Percentiles rank a stretch among this genome's conserved stretches.
Conservation (phyloP, 768 basidiomycete species). For the Paxillus ammoniavirescens region DNA sequence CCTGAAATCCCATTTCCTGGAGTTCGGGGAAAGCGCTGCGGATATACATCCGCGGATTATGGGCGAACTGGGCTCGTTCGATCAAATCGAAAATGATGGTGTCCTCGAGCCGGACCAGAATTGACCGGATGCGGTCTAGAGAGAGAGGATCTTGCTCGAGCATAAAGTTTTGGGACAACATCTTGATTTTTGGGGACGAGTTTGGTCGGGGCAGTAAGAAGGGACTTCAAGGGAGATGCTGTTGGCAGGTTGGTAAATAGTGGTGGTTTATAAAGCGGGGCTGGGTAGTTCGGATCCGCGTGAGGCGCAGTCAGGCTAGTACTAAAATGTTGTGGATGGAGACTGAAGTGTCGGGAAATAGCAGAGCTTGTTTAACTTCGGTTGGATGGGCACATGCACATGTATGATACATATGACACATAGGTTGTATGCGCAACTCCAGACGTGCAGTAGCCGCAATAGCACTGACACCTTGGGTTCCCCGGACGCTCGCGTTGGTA, state of each 20-base stretch:
- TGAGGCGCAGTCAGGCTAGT: too few relatives aligned
- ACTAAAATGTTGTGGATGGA: too few relatives aligned
- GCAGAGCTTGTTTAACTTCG: background rate
- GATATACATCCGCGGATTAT: constrained; percentile 87
- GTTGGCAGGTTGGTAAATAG: background rate
- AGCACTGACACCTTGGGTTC: too few relatives aligned
- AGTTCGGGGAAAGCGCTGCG: constrained; percentile 79
- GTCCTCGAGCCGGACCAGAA: constrained; percentile 89
- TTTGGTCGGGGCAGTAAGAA: constrained; percentile 12
- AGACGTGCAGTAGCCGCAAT: too few relatives aligned
- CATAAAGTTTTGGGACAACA: constrained; percentile 69
- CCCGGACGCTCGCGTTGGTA: too few relatives aligned
- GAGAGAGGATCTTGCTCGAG: constrained; percentile 74
- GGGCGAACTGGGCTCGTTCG: constrained; percentile 95
- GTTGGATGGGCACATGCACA: too few relatives aligned
- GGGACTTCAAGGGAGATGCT: background rate
- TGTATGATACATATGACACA: too few relatives aligned
- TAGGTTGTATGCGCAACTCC: too few relatives aligned
- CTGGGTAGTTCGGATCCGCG: too few relatives aligned
- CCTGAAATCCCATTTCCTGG: constrained; percentile 66
- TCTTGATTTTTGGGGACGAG: constrained; percentile 18
- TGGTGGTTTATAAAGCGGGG: background rate
- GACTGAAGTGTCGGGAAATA: too few relatives aligned
- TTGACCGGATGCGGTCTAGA: constrained; percentile 83
- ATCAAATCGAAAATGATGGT: constrained; percentile 99